Conservation (phyloP, 352 stramenopile species). For the Phytophthora pini region DNA sequence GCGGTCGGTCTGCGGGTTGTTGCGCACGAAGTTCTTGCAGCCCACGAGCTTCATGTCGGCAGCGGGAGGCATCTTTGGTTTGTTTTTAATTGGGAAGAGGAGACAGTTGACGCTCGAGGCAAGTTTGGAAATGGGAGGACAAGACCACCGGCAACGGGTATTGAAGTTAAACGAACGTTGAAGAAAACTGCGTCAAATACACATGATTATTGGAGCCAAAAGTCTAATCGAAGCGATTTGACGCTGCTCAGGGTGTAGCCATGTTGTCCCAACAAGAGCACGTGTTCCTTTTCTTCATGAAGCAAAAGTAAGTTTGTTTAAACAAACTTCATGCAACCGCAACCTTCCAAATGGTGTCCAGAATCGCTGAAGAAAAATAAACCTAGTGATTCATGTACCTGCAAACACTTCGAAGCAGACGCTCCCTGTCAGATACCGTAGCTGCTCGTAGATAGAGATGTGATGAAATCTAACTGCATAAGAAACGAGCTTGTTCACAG, state of each 20-base stretch:
- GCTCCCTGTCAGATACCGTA: too few species aligned
- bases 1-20: constrained; percentile 79
- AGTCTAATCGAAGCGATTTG: constrained; percentile 9
- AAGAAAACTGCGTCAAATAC: constrained; percentile 14
- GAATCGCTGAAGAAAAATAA: too few species aligned
- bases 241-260: constrained; percentile 1
- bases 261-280: not conserved
- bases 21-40: constrained; percentile 76
- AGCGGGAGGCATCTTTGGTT: constrained; percentile 22
- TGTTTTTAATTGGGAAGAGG: not conserved
- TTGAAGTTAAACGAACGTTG: constrained; percentile 12
- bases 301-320: too few species aligned
- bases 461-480: not conserved
- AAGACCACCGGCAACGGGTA: constrained; percentile 11
- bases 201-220: too few species aligned
- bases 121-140: constrained; percentile 19
- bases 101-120: not conserved
- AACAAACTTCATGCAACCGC: too few species aligned
- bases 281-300: too few species aligned
- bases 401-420: too few species aligned
- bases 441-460: too few species aligned
- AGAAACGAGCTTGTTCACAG: not conserved
- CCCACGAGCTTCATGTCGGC: constrained; percentile 65
- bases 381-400: too few species aligned
- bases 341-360: too few species aligned